These are phyloP conservation scores for Apiospora rasikravindrae DNA, from an alignment of 2,329 filamentous ascomycete species.

Conservation along the genomic window DNA sequence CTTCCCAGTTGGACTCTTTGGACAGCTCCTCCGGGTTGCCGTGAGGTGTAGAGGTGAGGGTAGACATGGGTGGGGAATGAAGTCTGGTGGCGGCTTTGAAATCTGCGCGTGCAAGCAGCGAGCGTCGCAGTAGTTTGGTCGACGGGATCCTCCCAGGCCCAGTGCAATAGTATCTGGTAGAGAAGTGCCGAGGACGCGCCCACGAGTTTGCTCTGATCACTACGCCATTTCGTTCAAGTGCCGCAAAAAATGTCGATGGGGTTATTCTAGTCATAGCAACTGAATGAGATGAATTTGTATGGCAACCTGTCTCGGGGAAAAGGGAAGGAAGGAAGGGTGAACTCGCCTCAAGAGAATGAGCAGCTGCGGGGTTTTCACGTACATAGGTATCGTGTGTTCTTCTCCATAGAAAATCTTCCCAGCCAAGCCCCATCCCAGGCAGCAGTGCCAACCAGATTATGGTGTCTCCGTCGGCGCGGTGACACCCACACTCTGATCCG, in stretches of 20 bases:
- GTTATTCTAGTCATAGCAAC: not conserved
- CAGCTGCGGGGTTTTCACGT: not conserved
- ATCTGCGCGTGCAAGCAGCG: not conserved
- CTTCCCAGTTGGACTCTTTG: not conserved
- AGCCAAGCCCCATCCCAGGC: not conserved
- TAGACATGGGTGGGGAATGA: not conserved
- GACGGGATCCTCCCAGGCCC: not conserved
- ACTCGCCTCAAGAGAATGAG: not conserved
- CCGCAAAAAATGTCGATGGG: not conserved
- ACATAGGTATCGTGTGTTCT: not conserved
- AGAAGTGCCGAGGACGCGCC: not conserved
- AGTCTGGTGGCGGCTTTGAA: not conserved
- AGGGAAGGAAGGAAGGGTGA: not conserved
- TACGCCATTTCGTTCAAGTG: not conserved
- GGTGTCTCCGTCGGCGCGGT: not conserved
- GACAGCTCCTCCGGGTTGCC: not conserved
- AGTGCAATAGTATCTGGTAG: not conserved
- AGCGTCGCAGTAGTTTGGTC: not conserved
- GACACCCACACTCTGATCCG: too few species aligned
- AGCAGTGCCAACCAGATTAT: not conserved
- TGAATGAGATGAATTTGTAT: not conserved
- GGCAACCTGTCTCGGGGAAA: not conserved
- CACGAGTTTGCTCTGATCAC: constrained; percentile 1
- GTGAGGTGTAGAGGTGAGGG: not conserved
- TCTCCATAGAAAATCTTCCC: not conserved